A percentile compares a stretch with the other conserved stretches of the same genome.
phyloP scores from a whole-genome alignment of 2,329 filamentous ascomycete species.

The Claviceps humidiphila region DNA sequence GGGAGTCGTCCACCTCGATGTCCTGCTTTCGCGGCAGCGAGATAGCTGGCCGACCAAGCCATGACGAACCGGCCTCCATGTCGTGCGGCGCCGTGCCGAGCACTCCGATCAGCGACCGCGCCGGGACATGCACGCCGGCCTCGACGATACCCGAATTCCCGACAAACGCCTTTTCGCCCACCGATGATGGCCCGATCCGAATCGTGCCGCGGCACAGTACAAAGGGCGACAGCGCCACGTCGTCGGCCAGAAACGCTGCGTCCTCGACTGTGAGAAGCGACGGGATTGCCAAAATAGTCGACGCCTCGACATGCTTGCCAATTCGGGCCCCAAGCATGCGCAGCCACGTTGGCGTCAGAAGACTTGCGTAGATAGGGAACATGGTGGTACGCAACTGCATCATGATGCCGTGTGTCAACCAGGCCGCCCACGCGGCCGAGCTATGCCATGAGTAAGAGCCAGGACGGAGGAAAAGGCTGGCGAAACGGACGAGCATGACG shows the following conservation, averaged over 20 bases:
- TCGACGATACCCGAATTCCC: constrained; percentile 12
- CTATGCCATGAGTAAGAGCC: constrained; percentile 11
- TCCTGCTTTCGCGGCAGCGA: constrained; percentile 8
- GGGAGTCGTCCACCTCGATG: constrained; percentile 7
- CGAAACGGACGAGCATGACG: constrained; percentile 5
- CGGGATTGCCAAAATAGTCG: constrained; percentile 9
- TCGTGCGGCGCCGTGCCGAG: constrained; percentile 8
- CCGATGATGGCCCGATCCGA: constrained; percentile 6
- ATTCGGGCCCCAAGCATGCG: constrained; percentile 9
- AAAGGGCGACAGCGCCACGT: constrained; percentile 10
- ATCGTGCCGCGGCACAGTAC: constrained; percentile 7
- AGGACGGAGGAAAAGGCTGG: constrained; percentile 6
- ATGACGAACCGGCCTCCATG: constrained; percentile 10
- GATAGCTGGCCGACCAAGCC: constrained; percentile 12
- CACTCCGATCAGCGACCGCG: constrained; percentile 9
- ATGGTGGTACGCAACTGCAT: constrained; percentile 5
- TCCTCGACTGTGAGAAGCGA: constrained; percentile 10
- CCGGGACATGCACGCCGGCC: constrained; percentile 7
- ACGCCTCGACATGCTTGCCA: constrained; percentile 10
- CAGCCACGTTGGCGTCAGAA: constrained; percentile 11
- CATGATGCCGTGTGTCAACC: constrained; percentile 9
- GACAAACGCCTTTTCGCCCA: constrained; percentile 9
- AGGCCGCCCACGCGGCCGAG: constrained; percentile 9
- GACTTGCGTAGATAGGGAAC: constrained; percentile 12
- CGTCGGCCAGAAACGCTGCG: constrained; percentile 11